phyloP scores from a whole-genome alignment of 202 grass and related monocot species.

The Schoenoplectus triqueter region DNA sequence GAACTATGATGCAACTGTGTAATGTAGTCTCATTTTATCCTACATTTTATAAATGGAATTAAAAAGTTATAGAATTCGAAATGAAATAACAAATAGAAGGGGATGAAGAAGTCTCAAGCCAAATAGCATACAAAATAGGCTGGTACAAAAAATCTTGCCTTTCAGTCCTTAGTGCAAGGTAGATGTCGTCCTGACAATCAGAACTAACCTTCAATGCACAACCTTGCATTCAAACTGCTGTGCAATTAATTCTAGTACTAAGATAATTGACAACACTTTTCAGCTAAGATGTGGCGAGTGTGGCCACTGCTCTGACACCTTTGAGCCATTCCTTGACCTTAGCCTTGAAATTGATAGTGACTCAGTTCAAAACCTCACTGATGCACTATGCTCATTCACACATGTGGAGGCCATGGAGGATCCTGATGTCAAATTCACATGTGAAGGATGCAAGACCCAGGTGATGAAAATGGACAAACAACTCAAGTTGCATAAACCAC shows the following conservation, averaged over 20 bases:
- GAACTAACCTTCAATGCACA: neutral
- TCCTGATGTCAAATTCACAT: constrained; percentile 71
- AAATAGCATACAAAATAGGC: neutral
- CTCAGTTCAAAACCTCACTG: constrained; percentile 47
- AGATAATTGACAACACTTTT: constrained; percentile 40
- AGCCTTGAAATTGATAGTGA: constrained; percentile 76
- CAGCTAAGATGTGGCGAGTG: constrained; percentile 79
- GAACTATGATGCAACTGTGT: neutral
- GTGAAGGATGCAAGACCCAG: constrained; percentile 63
- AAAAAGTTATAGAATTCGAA: neutral
- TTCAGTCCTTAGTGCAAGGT: neutral
- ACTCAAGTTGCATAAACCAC: constrained; percentile 69
- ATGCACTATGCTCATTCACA: constrained; percentile 84
- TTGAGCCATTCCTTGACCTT: constrained; percentile 85
- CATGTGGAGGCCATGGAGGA: constrained; percentile 82
- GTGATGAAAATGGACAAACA: constrained; percentile 72
- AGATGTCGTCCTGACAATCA: neutral
- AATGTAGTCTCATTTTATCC: constrained; percentile 11
- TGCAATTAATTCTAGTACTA: constrained; percentile 2
- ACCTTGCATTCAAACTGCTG: constrained; percentile 2
- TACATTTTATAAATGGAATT: neutral
- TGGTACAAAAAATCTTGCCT: neutral
- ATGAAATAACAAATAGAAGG: neutral
- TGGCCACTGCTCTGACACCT: constrained; percentile 73
- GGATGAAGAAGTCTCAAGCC: neutral